phyloP scores from a whole-genome alignment of 2,329 filamentous ascomycete genomes.

The Rutstroemia sp. region DNA sequence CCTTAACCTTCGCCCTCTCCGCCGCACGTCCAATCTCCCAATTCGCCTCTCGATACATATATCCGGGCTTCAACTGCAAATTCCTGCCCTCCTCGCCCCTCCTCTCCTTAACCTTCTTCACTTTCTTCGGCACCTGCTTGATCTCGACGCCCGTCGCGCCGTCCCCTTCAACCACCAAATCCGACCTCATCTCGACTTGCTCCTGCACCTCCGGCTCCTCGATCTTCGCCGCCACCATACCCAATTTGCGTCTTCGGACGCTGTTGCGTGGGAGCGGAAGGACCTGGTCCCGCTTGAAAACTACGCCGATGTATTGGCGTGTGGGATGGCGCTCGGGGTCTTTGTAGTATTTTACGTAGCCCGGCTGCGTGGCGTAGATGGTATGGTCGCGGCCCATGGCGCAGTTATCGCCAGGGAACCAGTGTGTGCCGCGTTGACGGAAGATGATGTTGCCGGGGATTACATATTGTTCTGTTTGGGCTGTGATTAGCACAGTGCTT shows the following conservation, averaged over 20 bases:
- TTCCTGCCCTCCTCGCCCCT: constrained; percentile 30
- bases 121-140: constrained; percentile 10
- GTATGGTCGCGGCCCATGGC: constrained; percentile 95
- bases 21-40: constrained; percentile 59
- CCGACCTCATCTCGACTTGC: constrained; percentile 5
- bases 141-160: constrained; percentile 7
- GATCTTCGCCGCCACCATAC: constrained; percentile 54
- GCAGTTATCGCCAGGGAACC: constrained; percentile 93
- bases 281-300: constrained; percentile 72
- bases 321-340: constrained; percentile 77
- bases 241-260: constrained; percentile 66
- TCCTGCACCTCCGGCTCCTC: constrained; percentile 22
- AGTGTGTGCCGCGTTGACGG: constrained; percentile 88
- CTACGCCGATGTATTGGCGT: constrained; percentile 90
- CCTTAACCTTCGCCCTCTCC: constrained; percentile 50
- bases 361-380: constrained; percentile 75
- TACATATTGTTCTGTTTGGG: constrained; percentile 69
- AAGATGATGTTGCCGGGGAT: constrained; percentile 97
- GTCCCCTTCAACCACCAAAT: constrained; percentile 13
- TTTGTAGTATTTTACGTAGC: constrained; percentile 95
- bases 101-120: constrained; percentile 16
- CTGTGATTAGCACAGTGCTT: background rate
- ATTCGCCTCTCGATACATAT: constrained; percentile 59
- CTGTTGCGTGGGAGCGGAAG: constrained; percentile 72
- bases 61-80: constrained; percentile 44